Evolutionary conservation across 495 filamentous ascomycete species (phyloP).

Genomic region (Xylaria grammica): DNA sequence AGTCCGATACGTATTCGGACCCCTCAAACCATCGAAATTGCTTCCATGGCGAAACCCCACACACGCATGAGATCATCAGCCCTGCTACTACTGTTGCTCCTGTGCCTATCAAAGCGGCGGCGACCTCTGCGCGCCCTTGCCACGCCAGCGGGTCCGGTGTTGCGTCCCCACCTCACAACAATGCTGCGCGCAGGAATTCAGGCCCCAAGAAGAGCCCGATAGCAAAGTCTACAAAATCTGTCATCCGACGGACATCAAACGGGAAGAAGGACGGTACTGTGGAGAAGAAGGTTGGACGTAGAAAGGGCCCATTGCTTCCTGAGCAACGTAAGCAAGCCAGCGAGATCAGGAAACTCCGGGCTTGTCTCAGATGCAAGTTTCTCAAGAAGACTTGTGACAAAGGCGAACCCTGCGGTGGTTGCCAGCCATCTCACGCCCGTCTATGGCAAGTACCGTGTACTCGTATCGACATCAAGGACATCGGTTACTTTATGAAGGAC

Average conservation of each 20-base stretch:
- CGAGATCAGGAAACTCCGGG: slow-evolving; percentile 89
- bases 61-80: slow-evolving; percentile 63
- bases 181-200: slow-evolving; percentile 60
- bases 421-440: slow-evolving; percentile 88
- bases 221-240: slow-evolving; percentile 78
- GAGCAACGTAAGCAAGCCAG: slow-evolving; percentile 93
- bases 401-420: slow-evolving; percentile 90
- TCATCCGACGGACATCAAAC: slow-evolving; percentile 74
- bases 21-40: slow-evolving; percentile 57
- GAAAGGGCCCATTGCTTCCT: slow-evolving; percentile 85
- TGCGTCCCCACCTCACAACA: slow-evolving; percentile 61
- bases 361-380: slow-evolving; percentile 95
- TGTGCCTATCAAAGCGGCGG: slow-evolving; percentile 70
- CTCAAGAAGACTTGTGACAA: slow-evolving; percentile 98
- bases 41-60: slow-evolving; percentile 48
- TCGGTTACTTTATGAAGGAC: slow-evolving; percentile 96
- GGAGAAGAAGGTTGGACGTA: slow-evolving; percentile 88
- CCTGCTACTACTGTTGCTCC: slow-evolving; percentile 71
- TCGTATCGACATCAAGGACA: slow-evolving; percentile 95
- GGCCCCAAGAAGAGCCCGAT: slow-evolving; percentile 75
- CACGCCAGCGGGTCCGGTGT: slow-evolving; percentile 65
- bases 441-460: slow-evolving; percentile 96
- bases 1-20: slow-evolving; percentile 64
- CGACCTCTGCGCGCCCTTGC: slow-evolving; percentile 57
- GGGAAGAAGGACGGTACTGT: slow-evolving; percentile 72